Conservation (phyloP, 768 basidiomycete species). For the Dendrothele bispora region DNA sequence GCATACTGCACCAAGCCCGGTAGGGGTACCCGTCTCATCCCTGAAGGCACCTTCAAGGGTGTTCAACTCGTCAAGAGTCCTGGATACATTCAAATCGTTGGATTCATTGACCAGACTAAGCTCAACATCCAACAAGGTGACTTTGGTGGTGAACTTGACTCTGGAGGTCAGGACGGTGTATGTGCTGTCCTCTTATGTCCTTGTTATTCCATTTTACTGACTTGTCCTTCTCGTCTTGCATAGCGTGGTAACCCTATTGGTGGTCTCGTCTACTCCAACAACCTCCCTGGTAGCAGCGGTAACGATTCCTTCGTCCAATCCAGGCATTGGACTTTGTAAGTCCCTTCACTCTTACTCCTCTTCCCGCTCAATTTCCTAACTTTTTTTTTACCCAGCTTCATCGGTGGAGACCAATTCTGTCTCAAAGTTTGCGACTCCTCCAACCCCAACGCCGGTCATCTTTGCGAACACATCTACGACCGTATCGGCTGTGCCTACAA, state of each 20-base stretch:
- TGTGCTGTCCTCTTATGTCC: no score
- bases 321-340: conserved; percentile 48
- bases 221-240: no score
- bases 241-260: conserved; percentile 59
- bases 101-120: conserved; percentile 53
- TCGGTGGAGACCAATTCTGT: conserved; percentile 50
- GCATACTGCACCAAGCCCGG: conserved; percentile 65
- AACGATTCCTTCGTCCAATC: conserved; percentile 39
- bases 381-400: no score
- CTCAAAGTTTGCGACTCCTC: conserved; percentile 53
- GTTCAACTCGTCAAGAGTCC: conserved; percentile 55
- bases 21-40: conserved; percentile 63
- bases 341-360: conserved; percentile 1
- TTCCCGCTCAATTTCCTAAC: conserved; percentile 20
- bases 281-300: conserved; percentile 31
- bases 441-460: conserved; percentile 34
- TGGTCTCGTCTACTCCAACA: conserved; percentile 48
- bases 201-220: no score
- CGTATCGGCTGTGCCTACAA: conserved; percentile 56
- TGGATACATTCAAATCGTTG: conserved; percentile 54
- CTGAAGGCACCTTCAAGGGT: conserved; percentile 51
- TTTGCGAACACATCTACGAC: conserved; percentile 40
- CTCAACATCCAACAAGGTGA: conserved; percentile 51
- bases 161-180: conserved; percentile 68
- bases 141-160: conserved; percentile 69